A percentile compares a stretch with the other conserved stretches of the same genome.
Evolutionary conservation across 2,329 filamentous ascomycete species (phyloP).

Genomic region (Zelopaecilomyces penicillatus): DNA sequence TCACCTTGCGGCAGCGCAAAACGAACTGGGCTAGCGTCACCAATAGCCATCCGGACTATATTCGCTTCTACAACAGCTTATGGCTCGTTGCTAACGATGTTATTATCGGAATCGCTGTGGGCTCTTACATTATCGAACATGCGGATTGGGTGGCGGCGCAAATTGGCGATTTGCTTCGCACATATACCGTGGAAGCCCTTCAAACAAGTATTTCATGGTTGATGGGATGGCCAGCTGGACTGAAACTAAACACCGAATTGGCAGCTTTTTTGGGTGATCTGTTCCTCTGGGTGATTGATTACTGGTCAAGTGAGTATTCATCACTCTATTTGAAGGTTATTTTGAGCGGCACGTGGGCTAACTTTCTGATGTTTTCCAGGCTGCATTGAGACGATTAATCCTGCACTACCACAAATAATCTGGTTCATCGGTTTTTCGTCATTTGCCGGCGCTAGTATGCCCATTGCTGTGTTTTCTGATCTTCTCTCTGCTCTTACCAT

Average conservation of each 20-base stretch:
- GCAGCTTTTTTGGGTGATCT: conserved; percentile 90
- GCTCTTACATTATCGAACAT: conserved; percentile 96
- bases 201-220: conserved; percentile 89
- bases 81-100: conserved; percentile 99
- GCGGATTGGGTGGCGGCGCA: conserved; percentile 72
- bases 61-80: conserved; percentile 95
- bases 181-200: conserved; percentile 82
- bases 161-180: conserved; percentile 65
- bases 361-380: conserved; percentile 32
- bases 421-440: conserved; percentile 91
- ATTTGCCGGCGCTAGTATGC: conserved; percentile 94
- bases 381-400: conserved; percentile 69
- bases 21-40: conserved; percentile 94
- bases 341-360: conserved; percentile 9
- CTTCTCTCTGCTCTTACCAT: conserved; percentile 83
- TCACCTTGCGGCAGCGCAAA: conserved; percentile 81
- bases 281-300: conserved; percentile 97
- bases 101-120: conserved; percentile 93
- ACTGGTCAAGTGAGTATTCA: conserved; percentile 69
- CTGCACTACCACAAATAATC: conserved; percentile 75
- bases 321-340: not conserved
- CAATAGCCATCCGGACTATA: conserved; percentile 93
- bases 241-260: conserved; percentile 92
- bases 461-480: conserved; percentile 91
- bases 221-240: conserved; percentile 87